phyloP scores from a whole-genome alignment of 1,139 yeast species.

The Suhomyces ambrosiae region DNA sequence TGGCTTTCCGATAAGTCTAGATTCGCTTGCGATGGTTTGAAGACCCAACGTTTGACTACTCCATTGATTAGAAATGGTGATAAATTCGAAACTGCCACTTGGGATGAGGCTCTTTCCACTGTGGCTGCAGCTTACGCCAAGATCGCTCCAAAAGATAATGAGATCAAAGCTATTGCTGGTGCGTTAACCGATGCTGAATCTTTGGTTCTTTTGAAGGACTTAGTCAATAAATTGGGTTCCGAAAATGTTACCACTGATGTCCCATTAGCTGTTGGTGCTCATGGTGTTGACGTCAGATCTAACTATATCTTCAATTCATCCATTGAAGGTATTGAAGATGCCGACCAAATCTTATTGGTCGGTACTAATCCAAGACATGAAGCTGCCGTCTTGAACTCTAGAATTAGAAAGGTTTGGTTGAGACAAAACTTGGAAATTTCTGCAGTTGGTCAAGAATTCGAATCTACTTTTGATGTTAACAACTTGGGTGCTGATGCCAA shows the following conservation, averaged over 20 bases:
- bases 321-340: constrained; percentile 78
- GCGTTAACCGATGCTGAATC: constrained; percentile 84
- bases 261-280: constrained; percentile 61
- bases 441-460: constrained; percentile 75
- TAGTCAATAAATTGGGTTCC: constrained; percentile 74
- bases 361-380: constrained; percentile 91
- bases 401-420: constrained; percentile 85
- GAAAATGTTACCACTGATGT: constrained; percentile 81
- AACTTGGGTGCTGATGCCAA: constrained; percentile 65
- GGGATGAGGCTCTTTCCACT: constrained; percentile 83
- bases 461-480: constrained; percentile 70
- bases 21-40: constrained; percentile 84
- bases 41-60: constrained; percentile 81
- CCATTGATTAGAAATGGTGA: constrained; percentile 78
- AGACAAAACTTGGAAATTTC: constrained; percentile 66
- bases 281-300: constrained; percentile 75
- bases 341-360: constrained; percentile 75
- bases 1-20: constrained; percentile 91
- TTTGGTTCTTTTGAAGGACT: constrained; percentile 78
- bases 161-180: constrained; percentile 81
- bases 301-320: constrained; percentile 82
- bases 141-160: constrained; percentile 65
- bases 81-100: constrained; percentile 72
- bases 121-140: constrained; percentile 65
- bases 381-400: constrained; percentile 85